Base-by-base conservation (phyloP, 2,329 filamentous ascomycete species). In the Dactylellina cionopaga region DNA sequence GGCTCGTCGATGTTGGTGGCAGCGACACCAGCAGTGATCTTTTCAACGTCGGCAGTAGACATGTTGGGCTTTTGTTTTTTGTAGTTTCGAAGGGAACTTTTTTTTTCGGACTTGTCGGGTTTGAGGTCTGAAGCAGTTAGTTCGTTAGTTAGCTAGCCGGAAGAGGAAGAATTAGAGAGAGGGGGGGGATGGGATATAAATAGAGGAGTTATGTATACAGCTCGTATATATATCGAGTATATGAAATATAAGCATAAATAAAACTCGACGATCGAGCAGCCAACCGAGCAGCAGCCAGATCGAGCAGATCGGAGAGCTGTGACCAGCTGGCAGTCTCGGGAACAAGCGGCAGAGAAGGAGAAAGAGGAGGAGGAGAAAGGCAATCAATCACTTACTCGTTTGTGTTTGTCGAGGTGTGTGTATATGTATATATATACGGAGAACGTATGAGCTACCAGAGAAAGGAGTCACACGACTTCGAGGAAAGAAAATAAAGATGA, bases 1-100 rank as follows among this genome's bases (percentile, higher is more conserved):
- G n/a, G n/a, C n/a, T n/a, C n/a, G 31, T 69, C 33, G 29, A 56
- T 63, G 27, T 52, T 55, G 19, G 59, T 65, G 47, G 64, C 63
- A 31, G 70, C 73, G 22, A 72, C 51, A 46, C 68, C 63, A 43
- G 60, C 68, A 60, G 66, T 72, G 63, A 59, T 76, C 44, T 77
- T 58, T 44, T 65, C 55, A 71, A 74, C 74, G 52, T 77, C 75
- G 56, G 65, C 41, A 35, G 62, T 15, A 52, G 76, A 76, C 76
- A 77, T 77, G 55, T 55, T 76, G 72, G 71, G 52, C 43, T 56
- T 47, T 49, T 58, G 74, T 69, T 56, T 41, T 58, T 72, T 71
- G 68, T 72, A n/a, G n/a, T n/a, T n/a, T 60, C 41, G 49, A 22
- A 37, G 58, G 74, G 54, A 31, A 27, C 44, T 5, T 55, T 33